Evolutionary conservation across 75 land plant species (phyloP).

Genomic region (Azolla pinnata): DNA sequence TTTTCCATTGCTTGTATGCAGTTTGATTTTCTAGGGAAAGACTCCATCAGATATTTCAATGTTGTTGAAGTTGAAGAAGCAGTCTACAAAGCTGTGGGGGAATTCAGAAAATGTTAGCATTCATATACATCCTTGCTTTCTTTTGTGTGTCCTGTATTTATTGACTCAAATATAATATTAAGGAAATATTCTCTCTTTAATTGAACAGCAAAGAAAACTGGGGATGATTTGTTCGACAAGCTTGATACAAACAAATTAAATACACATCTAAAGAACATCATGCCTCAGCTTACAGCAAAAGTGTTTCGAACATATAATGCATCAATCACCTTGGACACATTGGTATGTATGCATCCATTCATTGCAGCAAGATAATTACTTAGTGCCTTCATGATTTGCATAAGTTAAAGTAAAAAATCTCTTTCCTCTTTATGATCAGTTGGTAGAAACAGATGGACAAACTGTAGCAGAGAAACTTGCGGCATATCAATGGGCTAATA

Average conservation of each 20-base stretch:
- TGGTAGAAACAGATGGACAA: conserved; percentile 41
- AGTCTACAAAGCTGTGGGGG: conserved; percentile 69
- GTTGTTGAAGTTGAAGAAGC: conserved; percentile 76
- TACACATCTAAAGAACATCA: conserved; percentile 84
- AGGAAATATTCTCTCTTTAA: conserved; percentile 2
- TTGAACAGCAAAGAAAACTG: conserved; percentile 48
- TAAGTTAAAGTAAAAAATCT: not conserved
- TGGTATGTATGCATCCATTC: conserved; percentile 34
- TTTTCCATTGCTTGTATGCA: too few relatives aligned
- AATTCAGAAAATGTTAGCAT: conserved; percentile 50
- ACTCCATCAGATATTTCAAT: conserved; percentile 84
- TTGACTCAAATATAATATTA: not conserved
- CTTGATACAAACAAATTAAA: conserved; percentile 89
- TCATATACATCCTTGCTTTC: not conserved
- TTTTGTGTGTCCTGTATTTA: not conserved
- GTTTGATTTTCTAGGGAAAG: conserved; percentile 99
- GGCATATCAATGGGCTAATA: conserved; percentile 79
- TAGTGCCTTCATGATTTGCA: not conserved
- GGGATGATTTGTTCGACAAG: conserved; percentile 79
- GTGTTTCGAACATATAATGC: conserved; percentile 99
- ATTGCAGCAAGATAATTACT: not conserved
- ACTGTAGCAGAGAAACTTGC: conserved; percentile 51
- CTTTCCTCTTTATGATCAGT: conserved; percentile 14
- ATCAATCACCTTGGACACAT: conserved; percentile 82
- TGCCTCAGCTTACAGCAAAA: conserved; percentile 96